phyloP scores from a whole-genome alignment of 768 basidiomycete species.

The Termitomyces sp. region DNA sequence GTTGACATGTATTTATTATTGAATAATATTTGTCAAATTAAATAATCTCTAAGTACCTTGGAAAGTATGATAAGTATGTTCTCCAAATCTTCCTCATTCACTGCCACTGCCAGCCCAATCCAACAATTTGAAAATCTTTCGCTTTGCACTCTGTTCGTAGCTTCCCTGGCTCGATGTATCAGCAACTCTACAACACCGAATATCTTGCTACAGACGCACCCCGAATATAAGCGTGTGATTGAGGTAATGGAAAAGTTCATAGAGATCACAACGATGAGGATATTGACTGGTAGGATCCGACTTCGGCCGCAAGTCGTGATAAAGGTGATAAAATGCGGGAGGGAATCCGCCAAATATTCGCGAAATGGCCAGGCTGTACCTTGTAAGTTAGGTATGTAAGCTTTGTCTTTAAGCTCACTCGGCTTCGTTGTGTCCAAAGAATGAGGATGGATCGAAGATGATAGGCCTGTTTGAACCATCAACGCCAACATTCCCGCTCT shows the following conservation, averaged over 20 bases:
- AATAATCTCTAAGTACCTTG: too few relatives aligned
- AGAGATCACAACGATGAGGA: constrained; percentile 59
- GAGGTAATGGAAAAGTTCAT: constrained; percentile 78
- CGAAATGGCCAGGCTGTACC: constrained; percentile 64
- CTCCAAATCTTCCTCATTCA: background rate
- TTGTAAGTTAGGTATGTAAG: background rate
- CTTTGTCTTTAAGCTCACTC: constrained; percentile 48
- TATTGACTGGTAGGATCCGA: constrained; percentile 65
- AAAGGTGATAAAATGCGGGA: constrained; percentile 55
- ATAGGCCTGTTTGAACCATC: constrained; percentile 54
- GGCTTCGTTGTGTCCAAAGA: constrained; percentile 78
- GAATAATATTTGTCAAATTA: too few relatives aligned
- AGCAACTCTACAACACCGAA: background rate
- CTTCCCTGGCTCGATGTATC: constrained; percentile 31
- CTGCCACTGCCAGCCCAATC: constrained; percentile 1
- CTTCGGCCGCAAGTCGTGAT: constrained; percentile 61
- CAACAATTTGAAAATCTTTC: constrained; percentile 36
- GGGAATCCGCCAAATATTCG: constrained; percentile 80
- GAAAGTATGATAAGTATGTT: too few relatives aligned
- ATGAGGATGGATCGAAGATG: constrained; percentile 77
- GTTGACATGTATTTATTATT: constrained; percentile 10
- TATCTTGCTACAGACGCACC: constrained; percentile 36
- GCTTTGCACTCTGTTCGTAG: constrained; percentile 53
- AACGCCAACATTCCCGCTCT: constrained; percentile 75
- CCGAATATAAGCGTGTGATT: constrained; percentile 81